Conservation (phyloP, 1,284 basidiomycete genomes). For the Apiotrichum montevideense region DNA sequence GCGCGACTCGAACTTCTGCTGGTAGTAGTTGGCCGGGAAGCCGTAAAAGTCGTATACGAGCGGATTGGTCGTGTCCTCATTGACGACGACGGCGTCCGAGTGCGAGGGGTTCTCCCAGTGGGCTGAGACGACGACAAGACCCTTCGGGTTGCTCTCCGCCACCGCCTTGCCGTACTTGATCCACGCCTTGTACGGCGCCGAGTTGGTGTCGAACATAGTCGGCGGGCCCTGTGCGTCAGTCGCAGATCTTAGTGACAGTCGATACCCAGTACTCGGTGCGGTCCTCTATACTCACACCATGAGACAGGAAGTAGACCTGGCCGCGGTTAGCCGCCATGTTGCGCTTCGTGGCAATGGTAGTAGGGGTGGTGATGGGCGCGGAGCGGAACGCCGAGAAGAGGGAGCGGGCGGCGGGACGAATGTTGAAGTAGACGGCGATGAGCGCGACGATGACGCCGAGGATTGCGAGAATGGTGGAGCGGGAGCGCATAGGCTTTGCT, state of each 20-base stretch:
- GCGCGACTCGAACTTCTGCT: constrained; percentile 37
- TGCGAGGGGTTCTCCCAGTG: constrained; percentile 48
- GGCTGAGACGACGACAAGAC: constrained; percentile 48
- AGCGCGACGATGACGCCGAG: constrained; percentile 7
- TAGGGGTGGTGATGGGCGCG: not conserved
- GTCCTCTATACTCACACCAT: constrained; percentile 27
- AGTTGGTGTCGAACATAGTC: constrained; percentile 44
- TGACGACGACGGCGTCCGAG: constrained; percentile 32
- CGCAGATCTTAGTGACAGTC: no score
- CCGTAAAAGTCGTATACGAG: constrained; percentile 50
- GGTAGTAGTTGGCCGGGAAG: constrained; percentile 48
- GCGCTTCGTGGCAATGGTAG: not conserved
- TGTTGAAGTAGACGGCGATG: not conserved
- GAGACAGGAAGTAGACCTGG: constrained; percentile 43
- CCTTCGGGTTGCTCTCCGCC: constrained; percentile 31
- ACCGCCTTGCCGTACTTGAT: constrained; percentile 40
- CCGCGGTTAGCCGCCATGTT: constrained; percentile 11
- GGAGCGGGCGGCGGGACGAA: not conserved
- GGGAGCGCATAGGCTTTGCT: not conserved
- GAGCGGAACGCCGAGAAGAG: not conserved
- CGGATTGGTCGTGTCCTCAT: constrained; percentile 40
- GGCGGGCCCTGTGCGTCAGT: constrained; percentile 41
- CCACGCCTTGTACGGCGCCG: constrained; percentile 47
- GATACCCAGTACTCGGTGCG: no score
- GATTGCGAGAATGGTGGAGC: constrained; percentile 1